phyloP scores from a whole-genome alignment of 148 eudicot species.

The Fagopyrum tataricum region DNA sequence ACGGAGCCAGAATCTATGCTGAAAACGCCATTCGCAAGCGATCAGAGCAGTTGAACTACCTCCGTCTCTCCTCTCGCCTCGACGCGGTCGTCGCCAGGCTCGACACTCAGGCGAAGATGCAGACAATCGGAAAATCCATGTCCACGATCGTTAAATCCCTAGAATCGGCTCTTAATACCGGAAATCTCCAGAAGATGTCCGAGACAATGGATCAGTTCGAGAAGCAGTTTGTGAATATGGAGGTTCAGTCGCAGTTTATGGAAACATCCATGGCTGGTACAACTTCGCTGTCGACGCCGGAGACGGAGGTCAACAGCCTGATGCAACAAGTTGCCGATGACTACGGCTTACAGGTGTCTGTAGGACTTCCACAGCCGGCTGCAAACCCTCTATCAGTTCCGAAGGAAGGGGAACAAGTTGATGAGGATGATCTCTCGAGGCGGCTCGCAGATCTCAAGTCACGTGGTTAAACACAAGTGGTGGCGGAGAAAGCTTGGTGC shows the following conservation, averaged over 20 bases:
- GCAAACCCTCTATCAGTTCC: constrained; percentile 8
- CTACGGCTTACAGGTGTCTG: constrained; percentile 18
- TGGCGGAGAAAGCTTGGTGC: not conserved
- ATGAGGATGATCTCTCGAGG: constrained; percentile 18
- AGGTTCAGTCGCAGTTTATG: constrained; percentile 19
- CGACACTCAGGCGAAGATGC: constrained; percentile 24
- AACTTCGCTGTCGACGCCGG: constrained; percentile 20
- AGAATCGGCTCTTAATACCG: constrained; percentile 18
- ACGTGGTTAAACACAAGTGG: constrained; percentile 10
- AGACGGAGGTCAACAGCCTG: constrained; percentile 16
- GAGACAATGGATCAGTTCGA: constrained; percentile 20
- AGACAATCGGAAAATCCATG: constrained; percentile 17
- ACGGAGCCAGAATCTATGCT: constrained; percentile 20
- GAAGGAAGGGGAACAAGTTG: constrained; percentile 13
- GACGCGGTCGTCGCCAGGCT: constrained; percentile 17
- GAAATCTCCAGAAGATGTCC: constrained; percentile 21
- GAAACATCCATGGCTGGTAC: constrained; percentile 19
- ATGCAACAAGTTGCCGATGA: constrained; percentile 23
- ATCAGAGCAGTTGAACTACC: constrained; percentile 17
- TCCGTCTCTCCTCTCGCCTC: constrained; percentile 19
- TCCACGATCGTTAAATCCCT: constrained; percentile 19
- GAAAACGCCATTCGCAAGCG: constrained; percentile 21
- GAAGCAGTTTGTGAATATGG: constrained; percentile 23
- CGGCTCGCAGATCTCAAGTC: constrained; percentile 18
- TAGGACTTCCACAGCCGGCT: constrained; percentile 17